phyloP scores from a whole-genome alignment of 2,329 filamentous ascomycete genomes.

The Fusarium pininemorale region DNA sequence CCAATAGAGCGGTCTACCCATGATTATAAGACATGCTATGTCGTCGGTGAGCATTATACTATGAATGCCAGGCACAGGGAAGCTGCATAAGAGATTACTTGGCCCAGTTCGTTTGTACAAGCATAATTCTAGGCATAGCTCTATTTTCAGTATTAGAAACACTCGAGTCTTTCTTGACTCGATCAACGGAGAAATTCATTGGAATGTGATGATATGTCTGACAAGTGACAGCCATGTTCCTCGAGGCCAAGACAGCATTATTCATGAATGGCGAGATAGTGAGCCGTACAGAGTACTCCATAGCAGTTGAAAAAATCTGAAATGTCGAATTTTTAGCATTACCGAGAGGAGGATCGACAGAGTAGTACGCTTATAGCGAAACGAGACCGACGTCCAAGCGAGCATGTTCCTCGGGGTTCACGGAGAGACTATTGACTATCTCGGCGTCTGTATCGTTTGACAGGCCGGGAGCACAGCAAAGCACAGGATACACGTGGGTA shows the following conservation, averaged over 20 bases:
- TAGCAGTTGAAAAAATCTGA: not conserved
- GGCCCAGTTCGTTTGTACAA: constrained; percentile 4
- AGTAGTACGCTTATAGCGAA: constrained; percentile 13
- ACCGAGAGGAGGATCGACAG: constrained; percentile 38
- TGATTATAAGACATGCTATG: constrained; percentile 1
- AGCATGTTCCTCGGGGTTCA: not conserved
- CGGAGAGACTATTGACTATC: constrained; percentile 8
- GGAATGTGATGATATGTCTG: not conserved
- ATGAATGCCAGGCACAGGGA: constrained; percentile 6
- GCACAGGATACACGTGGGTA: constrained; percentile 17
- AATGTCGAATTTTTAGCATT: constrained; percentile 17
- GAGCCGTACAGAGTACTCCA: not conserved
- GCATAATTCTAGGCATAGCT: not conserved
- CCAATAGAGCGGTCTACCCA: constrained; percentile 8
- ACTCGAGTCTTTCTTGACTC: not conserved
- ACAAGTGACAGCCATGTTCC: not conserved
- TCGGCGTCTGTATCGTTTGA: constrained; percentile 24
- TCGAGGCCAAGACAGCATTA: constrained; percentile 13
- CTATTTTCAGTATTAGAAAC: constrained; percentile 4
- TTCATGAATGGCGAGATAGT: not conserved
- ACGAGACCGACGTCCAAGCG: constrained; percentile 10
- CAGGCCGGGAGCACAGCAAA: constrained; percentile 7
- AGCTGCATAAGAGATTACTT: constrained; percentile 7
- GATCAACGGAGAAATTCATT: not conserved
- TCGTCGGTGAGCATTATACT: constrained; percentile 10